These are phyloP conservation scores for Cladobotryum protrusum DNA, from an alignment of 2,329 filamentous ascomycete species.

Conservation along the genomic window DNA sequence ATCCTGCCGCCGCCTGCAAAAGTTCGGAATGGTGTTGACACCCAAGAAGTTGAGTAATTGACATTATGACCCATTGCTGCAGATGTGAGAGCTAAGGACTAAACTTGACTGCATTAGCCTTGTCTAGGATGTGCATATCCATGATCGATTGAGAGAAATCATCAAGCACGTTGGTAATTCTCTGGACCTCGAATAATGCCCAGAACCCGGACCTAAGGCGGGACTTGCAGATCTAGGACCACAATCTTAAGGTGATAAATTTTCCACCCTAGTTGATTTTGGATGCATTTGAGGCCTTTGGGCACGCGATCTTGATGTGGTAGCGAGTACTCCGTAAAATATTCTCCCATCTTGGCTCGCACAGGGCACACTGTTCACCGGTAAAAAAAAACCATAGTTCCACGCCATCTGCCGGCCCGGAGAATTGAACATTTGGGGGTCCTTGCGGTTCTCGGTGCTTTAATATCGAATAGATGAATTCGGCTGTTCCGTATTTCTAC, in stretches of 20 bases:
- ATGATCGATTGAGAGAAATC: background rate
- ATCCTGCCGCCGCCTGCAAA: too few relatives aligned
- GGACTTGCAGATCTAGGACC: constrained; percentile 8
- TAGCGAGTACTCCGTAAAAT: too few relatives aligned
- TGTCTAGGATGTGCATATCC: constrained; percentile 9
- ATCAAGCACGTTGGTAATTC: background rate
- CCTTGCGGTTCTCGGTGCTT: background rate
- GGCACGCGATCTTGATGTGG: constrained; percentile 1
- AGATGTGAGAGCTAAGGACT: constrained; percentile 1
- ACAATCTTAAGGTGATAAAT: constrained; percentile 6
- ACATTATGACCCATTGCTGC: background rate
- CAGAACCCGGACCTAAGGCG: background rate
- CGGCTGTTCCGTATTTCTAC: too few relatives aligned
- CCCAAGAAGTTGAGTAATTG: too few relatives aligned
- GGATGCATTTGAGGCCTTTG: background rate
- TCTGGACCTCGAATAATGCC: too few relatives aligned
- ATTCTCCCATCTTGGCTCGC: too few relatives aligned
- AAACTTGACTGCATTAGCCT: constrained; percentile 1
- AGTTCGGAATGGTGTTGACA: too few relatives aligned
- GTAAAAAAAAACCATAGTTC: too few relatives aligned
- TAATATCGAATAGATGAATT: too few relatives aligned
- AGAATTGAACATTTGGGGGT: background rate
- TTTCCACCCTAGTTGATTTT: background rate
- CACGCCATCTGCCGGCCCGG: background rate
- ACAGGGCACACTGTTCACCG: too few relatives aligned